A percentile compares a stretch with the other conserved stretches of the same genome.
These are phyloP conservation scores for Sabuloglossum arenarium DNA, from an alignment of 495 filamentous ascomycete species.

Conservation along the genomic window DNA sequence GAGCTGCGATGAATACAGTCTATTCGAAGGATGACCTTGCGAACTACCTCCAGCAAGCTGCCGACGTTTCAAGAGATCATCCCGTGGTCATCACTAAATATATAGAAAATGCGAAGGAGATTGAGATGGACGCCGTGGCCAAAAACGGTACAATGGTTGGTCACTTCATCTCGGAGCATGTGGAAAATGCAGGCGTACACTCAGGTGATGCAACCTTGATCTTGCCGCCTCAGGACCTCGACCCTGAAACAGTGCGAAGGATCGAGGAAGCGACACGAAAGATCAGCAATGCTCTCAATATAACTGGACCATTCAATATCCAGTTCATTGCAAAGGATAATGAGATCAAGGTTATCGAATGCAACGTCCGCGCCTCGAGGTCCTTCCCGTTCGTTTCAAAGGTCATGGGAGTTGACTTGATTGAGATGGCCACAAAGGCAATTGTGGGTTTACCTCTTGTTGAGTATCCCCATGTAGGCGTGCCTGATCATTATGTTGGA, in stretches of 20 bases:
- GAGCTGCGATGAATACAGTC: constrained; percentile 98
- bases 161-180: constrained; percentile 91
- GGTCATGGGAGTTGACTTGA: constrained; percentile 93
- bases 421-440: constrained; percentile 97
- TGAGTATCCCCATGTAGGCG: constrained; percentile 55
- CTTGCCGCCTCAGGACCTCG: constrained; percentile 83
- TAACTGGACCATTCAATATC: constrained; percentile 95
- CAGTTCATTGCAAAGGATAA: constrained; percentile 99
- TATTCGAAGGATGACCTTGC: constrained; percentile 79
- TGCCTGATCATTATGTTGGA: constrained; percentile 70
- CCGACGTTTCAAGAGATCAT: constrained; percentile 83
- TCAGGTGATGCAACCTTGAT: constrained; percentile 93
- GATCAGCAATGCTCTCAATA: constrained; percentile 85
- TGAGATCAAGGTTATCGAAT: constrained; percentile 99
- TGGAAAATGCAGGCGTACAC: constrained; percentile 95
- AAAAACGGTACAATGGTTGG: constrained; percentile 69
- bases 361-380: constrained; percentile 87
- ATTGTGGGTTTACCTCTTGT: constrained; percentile 70
- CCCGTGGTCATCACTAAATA: constrained; percentile 99
- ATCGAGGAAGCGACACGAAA: constrained; percentile 92
- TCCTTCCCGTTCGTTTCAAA: constrained; percentile 98
- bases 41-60: constrained; percentile 75
- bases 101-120: constrained; percentile 93
- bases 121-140: constrained; percentile 91
- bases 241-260: constrained; percentile 65